phyloP scores from a whole-genome alignment of 2,329 filamentous ascomycete genomes.

The Penicillium thymicola region DNA sequence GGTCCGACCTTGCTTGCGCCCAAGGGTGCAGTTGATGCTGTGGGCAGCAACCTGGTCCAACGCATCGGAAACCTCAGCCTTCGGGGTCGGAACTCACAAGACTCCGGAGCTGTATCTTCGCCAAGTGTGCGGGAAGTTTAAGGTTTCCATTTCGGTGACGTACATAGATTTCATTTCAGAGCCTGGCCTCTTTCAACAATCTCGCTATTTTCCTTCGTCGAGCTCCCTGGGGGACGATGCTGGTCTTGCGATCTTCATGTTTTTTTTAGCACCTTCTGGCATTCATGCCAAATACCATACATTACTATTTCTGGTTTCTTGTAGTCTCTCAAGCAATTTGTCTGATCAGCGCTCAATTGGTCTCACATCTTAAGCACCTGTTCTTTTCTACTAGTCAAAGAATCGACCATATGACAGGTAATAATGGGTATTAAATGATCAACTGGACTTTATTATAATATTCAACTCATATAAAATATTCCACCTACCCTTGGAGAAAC shows the following conservation, averaged over 20 bases:
- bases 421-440: background rate
- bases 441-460: background rate
- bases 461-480: background rate
- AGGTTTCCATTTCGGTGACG: background rate
- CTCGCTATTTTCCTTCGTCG: background rate
- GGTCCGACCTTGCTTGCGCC: conserved; percentile 81
- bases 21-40: conserved; percentile 85
- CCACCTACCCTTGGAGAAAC: background rate
- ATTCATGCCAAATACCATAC: background rate
- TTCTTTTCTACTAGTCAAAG: background rate
- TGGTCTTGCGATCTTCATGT: background rate
- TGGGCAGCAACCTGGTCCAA: conserved; percentile 84
- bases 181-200: conserved; percentile 7
- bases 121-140: conserved; percentile 39
- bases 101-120: conserved; percentile 31
- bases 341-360: background rate
- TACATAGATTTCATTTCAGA: conserved; percentile 16
- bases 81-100: conserved; percentile 30
- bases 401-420: background rate
- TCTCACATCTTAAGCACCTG: background rate
- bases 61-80: conserved; percentile 80
- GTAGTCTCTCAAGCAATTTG: background rate
- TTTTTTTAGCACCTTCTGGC: conserved; percentile 3
- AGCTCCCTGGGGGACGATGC: background rate
- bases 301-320: background rate